Percentiles rank a stretch among this genome's conserved stretches.
phyloP scores from a whole-genome alignment of 2,329 filamentous ascomycete genomes.

The Penicillium concentricum region DNA sequence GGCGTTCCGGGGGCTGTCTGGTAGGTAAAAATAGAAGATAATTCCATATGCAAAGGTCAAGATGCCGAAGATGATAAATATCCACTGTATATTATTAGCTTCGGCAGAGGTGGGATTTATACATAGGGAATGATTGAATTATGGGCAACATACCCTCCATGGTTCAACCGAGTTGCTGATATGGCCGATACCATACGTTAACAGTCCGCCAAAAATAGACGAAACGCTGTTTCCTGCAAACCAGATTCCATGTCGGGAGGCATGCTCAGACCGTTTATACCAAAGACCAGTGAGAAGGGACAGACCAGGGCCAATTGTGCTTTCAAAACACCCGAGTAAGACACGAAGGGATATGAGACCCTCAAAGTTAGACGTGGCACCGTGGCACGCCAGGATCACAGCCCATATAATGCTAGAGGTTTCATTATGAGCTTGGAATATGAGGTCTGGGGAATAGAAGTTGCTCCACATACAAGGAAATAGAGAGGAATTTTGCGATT shows the following conservation, averaged over 20 bases:
- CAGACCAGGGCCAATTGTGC: neutral
- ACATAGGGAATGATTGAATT: neutral
- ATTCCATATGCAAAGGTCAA: neutral
- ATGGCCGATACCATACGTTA: constrained; percentile 17
- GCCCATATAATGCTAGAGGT: neutral
- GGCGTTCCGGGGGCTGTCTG: neutral
- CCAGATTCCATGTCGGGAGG: constrained; percentile 15
- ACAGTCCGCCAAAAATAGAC: constrained; percentile 11
- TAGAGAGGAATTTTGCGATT: constrained; percentile 48
- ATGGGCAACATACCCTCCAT: constrained; percentile 39
- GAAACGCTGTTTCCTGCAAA: constrained; percentile 15
- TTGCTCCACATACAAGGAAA: neutral
- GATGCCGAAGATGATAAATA: neutral
- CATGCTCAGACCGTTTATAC: constrained; percentile 7
- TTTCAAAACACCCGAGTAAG: neutral
- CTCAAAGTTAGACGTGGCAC: neutral
- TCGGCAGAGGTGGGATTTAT: neutral
- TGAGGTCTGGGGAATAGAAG: neutral
- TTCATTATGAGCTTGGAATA: neutral
- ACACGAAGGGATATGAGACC: neutral
- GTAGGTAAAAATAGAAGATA: neutral
- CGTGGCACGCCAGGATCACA: neutral
- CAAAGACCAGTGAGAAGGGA: constrained; percentile 8
- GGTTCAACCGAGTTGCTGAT: constrained; percentile 42
- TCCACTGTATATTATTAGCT: neutral